Conservation (phyloP, 2,329 filamentous ascomycete genomes). For the Achaetomium macrosporum region DNA sequence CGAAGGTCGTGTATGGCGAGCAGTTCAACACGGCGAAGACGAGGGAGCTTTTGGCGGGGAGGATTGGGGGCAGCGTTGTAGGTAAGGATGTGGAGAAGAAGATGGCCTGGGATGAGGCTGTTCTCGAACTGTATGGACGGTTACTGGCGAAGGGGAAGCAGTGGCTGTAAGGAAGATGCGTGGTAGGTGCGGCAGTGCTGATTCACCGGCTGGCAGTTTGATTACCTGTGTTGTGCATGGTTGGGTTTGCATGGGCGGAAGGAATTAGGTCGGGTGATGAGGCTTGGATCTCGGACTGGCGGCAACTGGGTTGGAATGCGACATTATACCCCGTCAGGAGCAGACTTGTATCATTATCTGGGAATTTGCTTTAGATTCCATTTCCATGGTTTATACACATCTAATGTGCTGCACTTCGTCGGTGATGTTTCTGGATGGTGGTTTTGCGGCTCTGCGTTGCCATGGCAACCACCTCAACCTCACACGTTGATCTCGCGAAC, state of each 20-base stretch:
- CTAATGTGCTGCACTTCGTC: too few species aligned
- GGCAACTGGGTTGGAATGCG: not conserved
- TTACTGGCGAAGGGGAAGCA: slow-evolving; percentile 48
- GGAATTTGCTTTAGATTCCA: too few species aligned
- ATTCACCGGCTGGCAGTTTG: not conserved
- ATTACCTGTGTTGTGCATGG: not conserved
- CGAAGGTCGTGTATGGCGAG: slow-evolving; percentile 69
- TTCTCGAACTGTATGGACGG: slow-evolving; percentile 50
- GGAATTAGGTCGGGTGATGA: not conserved
- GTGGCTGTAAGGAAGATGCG: not conserved
- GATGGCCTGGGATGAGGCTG: slow-evolving; percentile 47
- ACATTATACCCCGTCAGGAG: slow-evolving; percentile 6
- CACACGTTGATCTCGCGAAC: not conserved
- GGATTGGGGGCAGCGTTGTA: slow-evolving; percentile 38
- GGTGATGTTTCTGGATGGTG: not conserved
- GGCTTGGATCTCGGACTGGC: not conserved
- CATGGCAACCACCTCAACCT: slow-evolving; percentile 1
- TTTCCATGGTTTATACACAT: too few species aligned
- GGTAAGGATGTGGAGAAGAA: slow-evolving; percentile 32
- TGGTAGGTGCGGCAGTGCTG: not conserved
- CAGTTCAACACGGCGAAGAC: slow-evolving; percentile 71
- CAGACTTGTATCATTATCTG: not conserved
- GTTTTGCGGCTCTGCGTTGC: slow-evolving; percentile 8
- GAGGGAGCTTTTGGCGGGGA: slow-evolving; percentile 59
- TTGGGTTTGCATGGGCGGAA: not conserved